Evolutionary conservation across 2,329 filamentous ascomycete genomes (phyloP), one percentile per base, ranked within the genome.

Genomic region (Podosphaera fusca): DNA sequence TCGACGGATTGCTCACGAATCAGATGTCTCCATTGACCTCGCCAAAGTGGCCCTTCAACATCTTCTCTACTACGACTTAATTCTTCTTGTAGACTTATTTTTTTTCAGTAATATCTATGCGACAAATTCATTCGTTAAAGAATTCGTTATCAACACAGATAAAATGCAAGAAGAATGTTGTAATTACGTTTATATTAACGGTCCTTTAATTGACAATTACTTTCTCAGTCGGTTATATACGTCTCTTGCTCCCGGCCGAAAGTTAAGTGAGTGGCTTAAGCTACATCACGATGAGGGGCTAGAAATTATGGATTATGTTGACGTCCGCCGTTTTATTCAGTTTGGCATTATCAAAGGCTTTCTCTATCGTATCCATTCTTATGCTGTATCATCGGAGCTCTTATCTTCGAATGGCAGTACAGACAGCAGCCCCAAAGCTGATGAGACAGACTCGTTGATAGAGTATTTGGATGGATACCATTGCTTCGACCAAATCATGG

Each of bases 281-380:
- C 74, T 82, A 36, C 85, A 94, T 68, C 77, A 81, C 62, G 78
- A 83, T 46, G 72, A 73, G 51, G 79, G 78, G 0, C 74, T 82
- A 60, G 75, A 80, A 58, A 75, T 85, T 45, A 75, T 95, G 7
- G 74, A 77, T 10, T 82, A 83, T 65, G 81, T 98, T 58, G 92
- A 98, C 68, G 80, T 95, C 57, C 80, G 92, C 10, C 82, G 92
- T 34, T 82, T 98, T 61, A 87, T 96, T 61, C 94, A 94, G 59
- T 98, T 96, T 65, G 92, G 90, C 58, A 78, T 95, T 59, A 94
- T 96, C 68, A 96, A 96, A 70, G 89, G 90, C 14, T 85, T 94
- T 63, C 71, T 98, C 31, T 95, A 95, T 69, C 80, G 92, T 38
- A 83, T 95, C 46, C 87, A 96, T 71, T 94, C 92, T 68, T 94